Conservation (phyloP, 1,284 basidiomycete species). For the Sanghuangporus baumii region DNA sequence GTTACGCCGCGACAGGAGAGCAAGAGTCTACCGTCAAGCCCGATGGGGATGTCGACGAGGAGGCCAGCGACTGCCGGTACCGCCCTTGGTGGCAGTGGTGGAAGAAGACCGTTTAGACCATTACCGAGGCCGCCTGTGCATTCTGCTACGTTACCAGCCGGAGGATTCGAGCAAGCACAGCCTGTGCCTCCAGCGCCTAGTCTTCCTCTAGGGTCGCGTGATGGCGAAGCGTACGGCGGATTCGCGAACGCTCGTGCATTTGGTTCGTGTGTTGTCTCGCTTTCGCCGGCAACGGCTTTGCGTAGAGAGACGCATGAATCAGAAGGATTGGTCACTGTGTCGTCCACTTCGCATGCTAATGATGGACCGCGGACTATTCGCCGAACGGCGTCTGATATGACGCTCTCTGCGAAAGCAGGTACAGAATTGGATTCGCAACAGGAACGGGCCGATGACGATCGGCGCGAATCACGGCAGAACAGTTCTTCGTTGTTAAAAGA, state of each 20-base stretch:
- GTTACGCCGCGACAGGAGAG: background rate
- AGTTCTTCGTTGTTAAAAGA: background rate
- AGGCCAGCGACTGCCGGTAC: background rate
- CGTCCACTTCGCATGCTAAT: background rate
- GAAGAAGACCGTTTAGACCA: background rate
- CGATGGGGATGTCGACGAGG: background rate
- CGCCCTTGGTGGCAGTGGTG: background rate
- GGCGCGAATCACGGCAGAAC: background rate
- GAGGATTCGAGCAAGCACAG: background rate
- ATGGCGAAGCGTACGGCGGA: background rate
- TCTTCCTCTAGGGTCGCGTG: background rate
- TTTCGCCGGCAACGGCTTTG: background rate
- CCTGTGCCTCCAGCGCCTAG: slow-evolving; percentile 9
- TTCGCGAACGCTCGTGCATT: background rate
- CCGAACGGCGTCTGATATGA: background rate
- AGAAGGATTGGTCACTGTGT: background rate
- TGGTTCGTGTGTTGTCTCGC: background rate
- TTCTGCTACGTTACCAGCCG: background rate
- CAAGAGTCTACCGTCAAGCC: background rate
- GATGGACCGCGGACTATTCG: background rate
- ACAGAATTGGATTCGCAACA: background rate
- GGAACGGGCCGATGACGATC: background rate
- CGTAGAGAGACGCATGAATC: background rate
- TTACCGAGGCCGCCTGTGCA: background rate
- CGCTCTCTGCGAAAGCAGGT: background rate